Evolutionary conservation across 2,329 filamentous ascomycete genomes (phyloP), one percentile per base, ranked within the genome.

Genomic region (Myriosclerotinia scirpicola): DNA sequence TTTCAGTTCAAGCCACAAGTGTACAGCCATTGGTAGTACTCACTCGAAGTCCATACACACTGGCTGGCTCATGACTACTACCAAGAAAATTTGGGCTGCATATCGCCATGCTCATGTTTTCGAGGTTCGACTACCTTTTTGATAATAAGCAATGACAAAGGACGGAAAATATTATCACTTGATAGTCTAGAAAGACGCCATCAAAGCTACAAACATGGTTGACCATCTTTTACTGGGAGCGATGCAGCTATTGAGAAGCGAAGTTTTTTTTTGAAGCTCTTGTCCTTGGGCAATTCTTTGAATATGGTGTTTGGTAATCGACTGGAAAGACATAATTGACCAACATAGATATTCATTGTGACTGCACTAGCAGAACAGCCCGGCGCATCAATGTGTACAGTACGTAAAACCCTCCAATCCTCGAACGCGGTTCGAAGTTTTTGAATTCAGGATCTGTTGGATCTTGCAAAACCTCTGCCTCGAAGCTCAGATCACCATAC

Each of bases 401-500:
- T 20, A 44, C 44, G 2, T 20, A 44, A 30, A n/a, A 14, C n/a
- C 11, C 34, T 54, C 34, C 34, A 20, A 34, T 2, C 17, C 22
- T 44, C 22, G 22, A 20, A 8, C 7, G 22, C 1, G 40, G 17
- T 58, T n/a, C 15, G 7, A 30, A 42, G 4, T 30, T 44, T 2
- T 6, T 17, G 38, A 58, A 30, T n/a, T 5, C 54, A 26, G 26
- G 26, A 26, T 26, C 26, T 26, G 26, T 11, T 20, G 14, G 54
- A 46, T 46, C 44, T 46, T 46, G 30, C 17, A n/a, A 46, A n/a
- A 7, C 5, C 26, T 59, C 20, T 59, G 40, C 22, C 26, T n/a
- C 15, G 53, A 59, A 59, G 56, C 42, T 59, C 42, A 36, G 26
- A 59, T 59, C 42, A 22, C 26, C 14, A 34, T 17, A n/a, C 17